A percentile compares a stretch with the other conserved stretches of the same genome.
phyloP scores from a whole-genome alignment of 2,329 filamentous ascomycete genomes.

The Pseudophaeomoniella oleicola region DNA sequence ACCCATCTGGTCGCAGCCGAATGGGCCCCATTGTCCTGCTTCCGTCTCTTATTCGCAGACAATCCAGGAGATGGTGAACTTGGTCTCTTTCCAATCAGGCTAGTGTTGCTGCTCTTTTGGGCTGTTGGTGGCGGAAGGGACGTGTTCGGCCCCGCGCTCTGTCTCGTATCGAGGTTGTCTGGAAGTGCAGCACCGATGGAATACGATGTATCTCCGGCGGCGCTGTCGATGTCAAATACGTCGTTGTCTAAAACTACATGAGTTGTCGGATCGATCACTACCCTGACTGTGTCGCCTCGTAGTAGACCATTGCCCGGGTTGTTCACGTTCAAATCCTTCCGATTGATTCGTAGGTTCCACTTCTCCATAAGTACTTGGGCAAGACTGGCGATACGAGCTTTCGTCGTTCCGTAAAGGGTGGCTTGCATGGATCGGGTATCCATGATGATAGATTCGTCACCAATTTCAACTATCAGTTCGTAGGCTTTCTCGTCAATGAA shows the following conservation, averaged over 20 bases:
- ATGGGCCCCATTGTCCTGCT: slow-evolving; percentile 9
- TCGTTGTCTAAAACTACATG: slow-evolving; percentile 27
- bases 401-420: slow-evolving; percentile 59
- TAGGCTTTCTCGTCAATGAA: slow-evolving; percentile 62
- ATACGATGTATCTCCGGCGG: too few species aligned
- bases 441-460: slow-evolving; percentile 48
- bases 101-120: too few species aligned
- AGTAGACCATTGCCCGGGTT: slow-evolving; percentile 46
- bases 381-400: slow-evolving; percentile 55
- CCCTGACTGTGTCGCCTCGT: slow-evolving; percentile 54
- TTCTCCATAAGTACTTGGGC: slow-evolving; percentile 73
- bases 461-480: slow-evolving; percentile 70
- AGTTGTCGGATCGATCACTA: slow-evolving; percentile 41
- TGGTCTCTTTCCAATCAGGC: slow-evolving; percentile 6
- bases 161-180: slow-evolving; percentile 2
- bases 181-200: too few species aligned
- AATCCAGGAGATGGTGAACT: slow-evolving; percentile 5
- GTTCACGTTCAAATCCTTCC: slow-evolving; percentile 53
- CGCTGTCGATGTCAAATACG: slow-evolving; percentile 11
- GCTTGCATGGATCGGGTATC: slow-evolving; percentile 41
- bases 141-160: background rate
- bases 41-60: slow-evolving; percentile 1
- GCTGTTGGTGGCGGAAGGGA: slow-evolving; percentile 3
- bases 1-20: slow-evolving; percentile 46
- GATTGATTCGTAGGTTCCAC: slow-evolving; percentile 48